Evolutionary conservation across 257 asterid species (phyloP), one percentile per base, ranked within the genome.

Genomic region (Capsicum baccatum): DNA sequence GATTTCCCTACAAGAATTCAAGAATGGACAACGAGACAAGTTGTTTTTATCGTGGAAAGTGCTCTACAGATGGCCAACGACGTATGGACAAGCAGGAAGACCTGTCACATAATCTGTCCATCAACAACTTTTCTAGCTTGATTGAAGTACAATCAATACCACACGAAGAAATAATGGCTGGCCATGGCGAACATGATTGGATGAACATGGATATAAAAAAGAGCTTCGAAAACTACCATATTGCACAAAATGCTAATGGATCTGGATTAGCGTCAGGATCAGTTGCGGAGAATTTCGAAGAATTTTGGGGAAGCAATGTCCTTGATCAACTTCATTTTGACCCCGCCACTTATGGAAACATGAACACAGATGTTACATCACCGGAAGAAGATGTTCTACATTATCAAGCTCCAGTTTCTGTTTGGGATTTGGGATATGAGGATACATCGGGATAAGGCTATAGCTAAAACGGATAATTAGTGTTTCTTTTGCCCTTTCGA

Each of bases 381-480:
- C 3, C 60, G 35, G 87, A 88, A 21, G 87, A 88, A 11, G 87
- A 84, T 44, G 68, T 63, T 64, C 44, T 80, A 35, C 84, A 81
- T 48, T 85, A 79, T 37, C 90, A 85, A 80, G 62, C 26, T 69
- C 83, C 86, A 47, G 35, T 86, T 83, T 93, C 95, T 19, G 66
- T 91, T 21, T 93, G 95, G 95, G 94, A 93, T 81, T 85, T 87
- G 85, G 81, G 86, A 5, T 90, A 90, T 71, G 83, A 79, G 48
- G 86, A 86, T 6, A 47, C 79, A 54, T 76, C 63, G 9, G 74
- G 70, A 57, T 82, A 81, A 63, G 83, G 52, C 42, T 69, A 2
- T 33, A 60, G 5, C 35, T 19, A 39, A 26, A 33, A 39, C 3
- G 11, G 35, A 56, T n/a, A 9, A 60, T 60, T 39, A 8, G 3